These are phyloP conservation scores for Elaeagnus macrophylla DNA, from an alignment of 306 rosid genomes.

Conservation along the genomic window DNA sequence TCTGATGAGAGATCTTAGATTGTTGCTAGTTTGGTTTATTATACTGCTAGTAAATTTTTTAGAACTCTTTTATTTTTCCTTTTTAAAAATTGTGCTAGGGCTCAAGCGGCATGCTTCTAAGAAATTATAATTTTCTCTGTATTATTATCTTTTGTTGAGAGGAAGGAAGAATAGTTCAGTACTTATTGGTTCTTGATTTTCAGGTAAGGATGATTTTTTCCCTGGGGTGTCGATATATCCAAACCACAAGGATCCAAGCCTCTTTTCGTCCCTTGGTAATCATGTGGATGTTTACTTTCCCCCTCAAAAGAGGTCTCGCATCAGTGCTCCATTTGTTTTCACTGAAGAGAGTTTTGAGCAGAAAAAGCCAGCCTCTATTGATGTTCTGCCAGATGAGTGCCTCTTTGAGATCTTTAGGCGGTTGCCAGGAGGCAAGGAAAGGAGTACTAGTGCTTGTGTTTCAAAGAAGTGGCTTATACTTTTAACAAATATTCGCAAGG, in stretches of 20 bases:
- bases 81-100: no score
- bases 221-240: constrained; percentile 59
- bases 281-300: constrained; percentile 56
- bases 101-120: no score
- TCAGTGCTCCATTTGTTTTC: constrained; percentile 45
- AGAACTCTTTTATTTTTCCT: no score
- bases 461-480: constrained; percentile 91
- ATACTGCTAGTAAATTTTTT: no score
- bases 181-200: constrained; percentile 14
- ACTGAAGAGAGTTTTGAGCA: constrained; percentile 35
- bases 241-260: constrained; percentile 67
- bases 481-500: constrained; percentile 49
- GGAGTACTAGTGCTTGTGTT: constrained; percentile 63
- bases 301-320: constrained; percentile 63
- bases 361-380: constrained; percentile 60
- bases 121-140: no score
- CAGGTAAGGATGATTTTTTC: constrained; percentile 77
- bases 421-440: constrained; percentile 69
- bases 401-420: constrained; percentile 88
- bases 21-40: no score
- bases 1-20: no score
- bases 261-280: constrained; percentile 63
- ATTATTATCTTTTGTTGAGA: no score
- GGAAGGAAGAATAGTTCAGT: not conserved
- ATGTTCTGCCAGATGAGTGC: constrained; percentile 83